Evolutionary conservation across 495 filamentous ascomycete genomes (phyloP).

Genomic region (Xylaria intraflava): DNA sequence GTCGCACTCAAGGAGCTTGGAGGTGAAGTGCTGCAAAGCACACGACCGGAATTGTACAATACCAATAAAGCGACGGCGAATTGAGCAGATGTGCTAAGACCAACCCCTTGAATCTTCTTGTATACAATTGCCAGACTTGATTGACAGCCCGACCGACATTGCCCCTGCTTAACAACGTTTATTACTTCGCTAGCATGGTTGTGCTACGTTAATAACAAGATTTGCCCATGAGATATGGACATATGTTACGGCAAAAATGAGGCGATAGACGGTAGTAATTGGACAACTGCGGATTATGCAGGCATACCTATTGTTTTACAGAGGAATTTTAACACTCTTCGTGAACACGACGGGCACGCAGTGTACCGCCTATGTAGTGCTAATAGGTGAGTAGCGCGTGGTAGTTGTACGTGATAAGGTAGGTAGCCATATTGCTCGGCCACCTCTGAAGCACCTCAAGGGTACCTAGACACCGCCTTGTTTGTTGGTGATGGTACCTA

Average conservation of each 20-base stretch:
- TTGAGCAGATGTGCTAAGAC: not conserved
- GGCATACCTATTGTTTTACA: not conserved
- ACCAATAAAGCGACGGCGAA: constrained; percentile 8
- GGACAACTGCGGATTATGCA: too few relatives aligned
- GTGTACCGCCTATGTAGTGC: too few relatives aligned
- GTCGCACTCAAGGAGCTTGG: not conserved
- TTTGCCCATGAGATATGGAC: not conserved
- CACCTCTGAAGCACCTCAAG: too few relatives aligned
- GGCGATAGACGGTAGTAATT: too few relatives aligned
- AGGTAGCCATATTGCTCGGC: too few relatives aligned
- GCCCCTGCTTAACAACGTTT: not conserved
- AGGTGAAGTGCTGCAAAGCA: not conserved
- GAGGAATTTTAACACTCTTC: not conserved
- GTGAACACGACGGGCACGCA: too few relatives aligned
- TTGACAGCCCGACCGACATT: not conserved
- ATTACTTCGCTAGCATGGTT: not conserved
- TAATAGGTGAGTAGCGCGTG: too few relatives aligned
- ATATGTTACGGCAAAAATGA: too few relatives aligned
- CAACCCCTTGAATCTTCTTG: constrained; percentile 46
- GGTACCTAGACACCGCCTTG: too few relatives aligned
- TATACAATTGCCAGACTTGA: not conserved
- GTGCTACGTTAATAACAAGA: not conserved
- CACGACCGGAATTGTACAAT: constrained; percentile 9
- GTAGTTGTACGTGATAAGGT: too few relatives aligned
- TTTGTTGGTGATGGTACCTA: too few relatives aligned